Evolutionary conservation across 306 rosid genomes (phyloP).

Genomic region (Gillenia trifoliata): DNA sequence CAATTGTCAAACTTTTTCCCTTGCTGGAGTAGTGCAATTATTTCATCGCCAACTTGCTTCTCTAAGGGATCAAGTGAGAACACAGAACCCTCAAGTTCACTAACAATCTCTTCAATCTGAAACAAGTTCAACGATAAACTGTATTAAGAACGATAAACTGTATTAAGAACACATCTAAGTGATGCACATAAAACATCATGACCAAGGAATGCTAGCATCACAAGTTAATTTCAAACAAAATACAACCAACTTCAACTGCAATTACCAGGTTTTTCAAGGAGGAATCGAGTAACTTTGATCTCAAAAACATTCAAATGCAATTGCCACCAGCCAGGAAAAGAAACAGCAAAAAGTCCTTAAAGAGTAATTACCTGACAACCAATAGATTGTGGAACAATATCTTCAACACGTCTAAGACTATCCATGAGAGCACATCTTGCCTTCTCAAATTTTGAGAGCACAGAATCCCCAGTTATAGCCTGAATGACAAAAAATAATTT

Average conservation of each 20-base stretch:
- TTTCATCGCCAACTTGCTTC: constrained; percentile 86
- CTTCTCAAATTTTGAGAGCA: constrained; percentile 80
- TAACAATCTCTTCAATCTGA: constrained; percentile 72
- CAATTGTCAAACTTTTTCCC: constrained; percentile 68
- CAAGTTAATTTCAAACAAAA: background rate
- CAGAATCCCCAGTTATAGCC: constrained; percentile 97
- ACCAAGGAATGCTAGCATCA: background rate
- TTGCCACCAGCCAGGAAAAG: background rate
- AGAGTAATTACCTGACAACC: constrained; percentile 71
- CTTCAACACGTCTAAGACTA: constrained; percentile 79
- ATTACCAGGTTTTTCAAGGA: background rate
- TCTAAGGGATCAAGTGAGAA: constrained; percentile 75
- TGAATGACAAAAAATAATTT: constrained; percentile 30
- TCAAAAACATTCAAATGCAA: background rate
- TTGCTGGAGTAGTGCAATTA: constrained; percentile 83
- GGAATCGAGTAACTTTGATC: background rate
- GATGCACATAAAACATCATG: background rate
- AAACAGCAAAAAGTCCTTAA: background rate
- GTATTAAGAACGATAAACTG: constrained; percentile 13
- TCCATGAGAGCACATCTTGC: constrained; percentile 84
- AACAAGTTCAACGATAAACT: constrained; percentile 14
- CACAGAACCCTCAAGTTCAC: constrained; percentile 53
- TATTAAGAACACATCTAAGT: constrained; percentile 17
- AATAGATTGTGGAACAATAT: constrained; percentile 89
- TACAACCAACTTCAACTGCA: background rate